phyloP scores from a whole-genome alignment of 2,329 filamentous ascomycete genomes.

The Colletotrichum abscissum region DNA sequence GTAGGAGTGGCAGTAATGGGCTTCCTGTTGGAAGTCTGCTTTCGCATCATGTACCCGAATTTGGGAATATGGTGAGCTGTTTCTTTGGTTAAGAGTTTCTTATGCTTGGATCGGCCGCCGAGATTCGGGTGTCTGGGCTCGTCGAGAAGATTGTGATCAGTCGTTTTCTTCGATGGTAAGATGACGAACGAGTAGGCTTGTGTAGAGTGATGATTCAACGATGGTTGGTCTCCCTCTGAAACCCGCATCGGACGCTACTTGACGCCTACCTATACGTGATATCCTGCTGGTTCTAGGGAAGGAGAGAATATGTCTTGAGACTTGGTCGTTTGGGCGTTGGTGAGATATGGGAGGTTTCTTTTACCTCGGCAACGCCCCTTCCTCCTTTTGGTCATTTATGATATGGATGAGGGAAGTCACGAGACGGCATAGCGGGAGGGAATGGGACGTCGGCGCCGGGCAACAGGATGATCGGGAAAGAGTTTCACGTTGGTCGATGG shows the following conservation, averaged over 20 bases:
- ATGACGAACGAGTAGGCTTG: not conserved
- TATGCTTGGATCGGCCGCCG: not conserved
- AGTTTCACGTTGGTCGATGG: not conserved
- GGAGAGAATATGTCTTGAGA: not conserved
- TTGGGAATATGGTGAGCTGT: not conserved
- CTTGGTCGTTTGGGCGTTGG: not conserved
- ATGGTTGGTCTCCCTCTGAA: not conserved
- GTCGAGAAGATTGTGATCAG: constrained; percentile 20
- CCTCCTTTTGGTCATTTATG: constrained; percentile 28
- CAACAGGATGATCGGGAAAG: not conserved
- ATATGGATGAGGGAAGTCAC: constrained; percentile 17
- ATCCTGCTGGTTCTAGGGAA: not conserved
- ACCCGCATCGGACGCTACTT: not conserved
- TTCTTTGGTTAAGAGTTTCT: not conserved
- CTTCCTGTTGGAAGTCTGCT: not conserved
- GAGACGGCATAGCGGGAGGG: constrained; percentile 2
- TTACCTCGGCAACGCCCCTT: not conserved
- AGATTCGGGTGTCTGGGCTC: not conserved
- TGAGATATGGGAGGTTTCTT: not conserved
- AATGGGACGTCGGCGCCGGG: not conserved
- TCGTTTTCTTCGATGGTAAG: constrained; percentile 4
- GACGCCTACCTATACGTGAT: not conserved
- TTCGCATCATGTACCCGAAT: not conserved
- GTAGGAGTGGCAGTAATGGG: not conserved
- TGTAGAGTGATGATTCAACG: not conserved